Evolutionary conservation across 495 filamentous ascomycete genomes (phyloP).

Genomic region (Penicillium simplicissimum): DNA sequence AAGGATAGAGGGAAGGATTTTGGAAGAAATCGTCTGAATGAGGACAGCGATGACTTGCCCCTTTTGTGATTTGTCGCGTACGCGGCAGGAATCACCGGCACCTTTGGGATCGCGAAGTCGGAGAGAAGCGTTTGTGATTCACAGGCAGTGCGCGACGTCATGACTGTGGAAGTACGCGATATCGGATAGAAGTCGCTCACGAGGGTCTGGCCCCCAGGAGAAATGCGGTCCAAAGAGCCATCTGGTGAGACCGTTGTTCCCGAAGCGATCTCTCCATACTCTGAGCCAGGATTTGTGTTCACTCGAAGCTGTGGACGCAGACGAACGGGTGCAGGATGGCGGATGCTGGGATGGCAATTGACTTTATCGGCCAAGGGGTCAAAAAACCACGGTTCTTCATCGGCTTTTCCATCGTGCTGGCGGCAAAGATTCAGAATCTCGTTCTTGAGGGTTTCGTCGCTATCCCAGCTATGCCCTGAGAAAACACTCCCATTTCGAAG

Average conservation of each 20-base stretch:
- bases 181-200: constrained; percentile 29
- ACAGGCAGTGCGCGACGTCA: constrained; percentile 24
- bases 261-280: constrained; percentile 32
- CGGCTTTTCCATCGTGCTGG: constrained; percentile 35
- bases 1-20: constrained; percentile 35
- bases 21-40: constrained; percentile 40
- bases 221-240: constrained; percentile 26
- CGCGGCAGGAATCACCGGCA: constrained; percentile 25
- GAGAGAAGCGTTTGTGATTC: constrained; percentile 25
- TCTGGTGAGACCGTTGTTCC: constrained; percentile 34
- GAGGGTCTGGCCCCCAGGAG: constrained; percentile 28
- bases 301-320: constrained; percentile 36
- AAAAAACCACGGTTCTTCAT: constrained; percentile 33
- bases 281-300: constrained; percentile 32
- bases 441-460: constrained; percentile 44
- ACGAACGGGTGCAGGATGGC: constrained; percentile 37
- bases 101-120: constrained; percentile 26
- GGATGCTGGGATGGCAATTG: constrained; percentile 35
- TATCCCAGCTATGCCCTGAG: constrained; percentile 43
- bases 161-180: constrained; percentile 37
- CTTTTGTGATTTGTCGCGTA: constrained; percentile 29
- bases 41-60: constrained; percentile 43
- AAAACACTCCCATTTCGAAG: constrained; percentile 38
- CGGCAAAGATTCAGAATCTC: constrained; percentile 46
- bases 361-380: constrained; percentile 35